These are phyloP conservation scores for Penicillium steckii DNA, from an alignment of 495 filamentous ascomycete species.

Conservation along the genomic window DNA sequence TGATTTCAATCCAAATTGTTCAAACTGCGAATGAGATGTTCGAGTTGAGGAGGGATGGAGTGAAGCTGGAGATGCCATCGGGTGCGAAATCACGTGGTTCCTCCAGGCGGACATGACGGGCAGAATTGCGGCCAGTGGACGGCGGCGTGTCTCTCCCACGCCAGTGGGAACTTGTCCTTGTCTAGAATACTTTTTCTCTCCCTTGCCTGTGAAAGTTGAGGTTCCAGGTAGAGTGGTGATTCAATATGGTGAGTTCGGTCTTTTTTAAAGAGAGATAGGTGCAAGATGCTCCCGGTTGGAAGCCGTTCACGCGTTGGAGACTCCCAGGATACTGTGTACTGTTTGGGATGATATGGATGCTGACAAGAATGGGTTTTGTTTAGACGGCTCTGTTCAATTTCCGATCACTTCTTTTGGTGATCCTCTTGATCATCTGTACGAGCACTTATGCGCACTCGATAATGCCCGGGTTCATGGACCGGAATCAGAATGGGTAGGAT, in stretches of 20 bases:
- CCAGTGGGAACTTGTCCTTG: too few species aligned
- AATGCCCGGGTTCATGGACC: constrained; percentile 88
- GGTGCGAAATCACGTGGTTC: constrained; percentile 8
- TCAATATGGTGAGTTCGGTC: constrained; percentile 20
- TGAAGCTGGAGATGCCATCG: not conserved
- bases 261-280: not conserved
- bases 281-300: not conserved
- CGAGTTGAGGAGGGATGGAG: not conserved
- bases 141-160: not conserved
- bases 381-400: constrained; percentile 98
- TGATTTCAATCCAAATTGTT: too few species aligned
- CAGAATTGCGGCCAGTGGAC: constrained; percentile 18
- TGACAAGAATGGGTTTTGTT: constrained; percentile 11
- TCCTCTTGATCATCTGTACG: constrained; percentile 94
- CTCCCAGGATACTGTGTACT: constrained; percentile 16
- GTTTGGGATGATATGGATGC: constrained; percentile 3
- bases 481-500: constrained; percentile 82
- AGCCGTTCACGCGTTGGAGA: not conserved
- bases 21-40: too few species aligned
- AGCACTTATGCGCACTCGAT: constrained; percentile 88
- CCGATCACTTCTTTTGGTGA: constrained; percentile 86
- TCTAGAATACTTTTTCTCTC: not conserved
- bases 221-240: not conserved
- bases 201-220: not conserved
- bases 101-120: constrained; percentile 22